These are phyloP conservation scores for Ophiocordyceps camponoti-saundersi DNA, from an alignment of 2,329 filamentous ascomycete species.

Conservation along the genomic window DNA sequence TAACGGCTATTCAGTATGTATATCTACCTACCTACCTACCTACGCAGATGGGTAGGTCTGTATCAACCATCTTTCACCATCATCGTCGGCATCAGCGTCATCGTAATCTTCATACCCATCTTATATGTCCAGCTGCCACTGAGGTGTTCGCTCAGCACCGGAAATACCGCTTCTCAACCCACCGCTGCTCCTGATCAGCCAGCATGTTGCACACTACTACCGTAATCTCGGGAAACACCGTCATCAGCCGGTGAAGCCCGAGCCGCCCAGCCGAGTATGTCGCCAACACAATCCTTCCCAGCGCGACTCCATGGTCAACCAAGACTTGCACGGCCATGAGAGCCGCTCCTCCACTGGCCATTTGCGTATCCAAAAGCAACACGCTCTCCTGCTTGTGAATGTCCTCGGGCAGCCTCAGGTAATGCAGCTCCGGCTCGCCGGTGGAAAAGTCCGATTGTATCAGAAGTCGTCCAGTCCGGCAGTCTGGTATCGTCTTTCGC, in stretches of 20 bases:
- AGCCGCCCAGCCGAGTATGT: conserved; percentile 79
- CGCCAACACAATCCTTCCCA: conserved; percentile 77
- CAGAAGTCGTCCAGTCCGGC: conserved; percentile 70
- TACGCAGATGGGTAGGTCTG: too few relatives aligned
- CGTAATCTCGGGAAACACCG: conserved; percentile 74
- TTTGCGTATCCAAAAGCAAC: conserved; percentile 79
- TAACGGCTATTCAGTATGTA: too few relatives aligned
- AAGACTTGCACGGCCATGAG: conserved; percentile 96
- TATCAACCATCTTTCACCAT: too few relatives aligned
- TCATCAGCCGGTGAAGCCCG: conserved; percentile 69
- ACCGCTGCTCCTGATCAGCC: conserved; percentile 67
- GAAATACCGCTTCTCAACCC: conserved; percentile 82
- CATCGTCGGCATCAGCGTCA: too few relatives aligned
- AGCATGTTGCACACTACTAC: conserved; percentile 75
- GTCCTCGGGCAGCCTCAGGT: conserved; percentile 59
- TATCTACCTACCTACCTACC: too few relatives aligned
- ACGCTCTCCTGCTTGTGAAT: conserved; percentile 65
- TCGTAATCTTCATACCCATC: not conserved
- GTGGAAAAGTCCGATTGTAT: conserved; percentile 79
- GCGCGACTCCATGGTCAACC: conserved; percentile 77
- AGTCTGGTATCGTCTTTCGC: conserved; percentile 82
- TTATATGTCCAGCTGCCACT: not conserved
- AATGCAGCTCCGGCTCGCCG: conserved; percentile 86
- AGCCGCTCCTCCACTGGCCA: conserved; percentile 72
- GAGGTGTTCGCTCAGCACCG: conserved; percentile 46